Base-by-base conservation (phyloP, 2,329 filamentous ascomycete genomes). In the Sporothrix protearum region DNA sequence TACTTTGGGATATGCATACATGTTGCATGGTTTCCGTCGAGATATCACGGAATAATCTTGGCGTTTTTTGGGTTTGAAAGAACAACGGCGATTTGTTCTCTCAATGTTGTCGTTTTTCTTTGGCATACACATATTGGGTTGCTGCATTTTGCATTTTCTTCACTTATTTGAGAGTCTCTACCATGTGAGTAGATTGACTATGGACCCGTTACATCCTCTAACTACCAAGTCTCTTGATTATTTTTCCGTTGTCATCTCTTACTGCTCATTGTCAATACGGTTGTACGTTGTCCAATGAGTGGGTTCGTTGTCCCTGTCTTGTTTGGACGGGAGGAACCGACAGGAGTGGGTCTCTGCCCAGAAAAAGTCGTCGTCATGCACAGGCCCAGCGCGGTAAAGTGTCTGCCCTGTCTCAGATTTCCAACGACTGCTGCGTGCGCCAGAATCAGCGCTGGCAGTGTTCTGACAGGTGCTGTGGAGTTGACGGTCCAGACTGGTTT, bases 321-420 rank as follows among this genome's bases (percentile, higher is more conserved):
- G 25, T 10, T 53, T 53, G 49, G 25, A 28, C 25, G 49, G 49
- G 8, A 53, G 49, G 22, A 47, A 14, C 42, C 42, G 42, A 25
- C 12, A 5, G 9, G 25, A 59, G 57, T 61, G 57, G 57, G 57
- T 61, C 39, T 47, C 42, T 36, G 10, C 12, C 19, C 28, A 1
- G 42, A 68, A 57, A 68, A 57, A 68, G 66, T 55, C 51, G 64
- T 68, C 64, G 47, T 68, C 33, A 51, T 67, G 63, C 63, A 64
- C 14, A 33, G 39, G 42, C 63, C 45, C 63, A 67, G 51, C 42
- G 6, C 19, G 63, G 63, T 51, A 51, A 33, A 22, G 42, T 33
- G 28, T 22, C n/a, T 9, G 59, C 59, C 22, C 63, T 47, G 61
- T 66, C 22, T 66, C 36, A 22, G 19, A 39, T 10, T 36, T 36